These are phyloP conservation scores for Elongisporangium anandrum DNA, from an alignment of 352 stramenopile species.

Conservation along the genomic window DNA sequence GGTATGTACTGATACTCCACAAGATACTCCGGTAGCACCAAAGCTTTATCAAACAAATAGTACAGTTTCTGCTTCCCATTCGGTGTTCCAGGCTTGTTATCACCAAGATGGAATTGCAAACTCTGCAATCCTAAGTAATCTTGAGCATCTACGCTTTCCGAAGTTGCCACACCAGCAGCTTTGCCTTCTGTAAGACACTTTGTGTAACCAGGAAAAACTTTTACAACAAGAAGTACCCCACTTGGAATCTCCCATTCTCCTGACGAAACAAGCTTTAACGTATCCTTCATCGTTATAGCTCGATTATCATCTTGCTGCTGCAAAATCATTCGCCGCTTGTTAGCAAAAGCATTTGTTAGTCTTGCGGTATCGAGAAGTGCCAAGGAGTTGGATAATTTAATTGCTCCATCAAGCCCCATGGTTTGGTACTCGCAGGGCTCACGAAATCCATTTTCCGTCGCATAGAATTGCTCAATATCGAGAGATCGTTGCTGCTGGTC, in stretches of 20 bases:
- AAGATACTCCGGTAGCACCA: slow-evolving; percentile 84
- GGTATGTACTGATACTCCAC: slow-evolving; percentile 76
- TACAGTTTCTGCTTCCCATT: slow-evolving; percentile 63
- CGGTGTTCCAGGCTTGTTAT: neutral
- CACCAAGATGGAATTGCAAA: slow-evolving; percentile 31
- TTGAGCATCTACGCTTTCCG: slow-evolving; percentile 12
- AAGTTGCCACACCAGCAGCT: slow-evolving; percentile 5
- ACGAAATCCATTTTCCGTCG: slow-evolving; percentile 67
- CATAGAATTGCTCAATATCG: slow-evolving; percentile 54
- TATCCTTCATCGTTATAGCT: slow-evolving; percentile 28
- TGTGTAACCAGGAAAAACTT: slow-evolving; percentile 79
- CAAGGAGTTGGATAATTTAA: slow-evolving; percentile 77
- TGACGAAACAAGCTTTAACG: slow-evolving; percentile 21
- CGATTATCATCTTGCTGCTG: slow-evolving; percentile 8
- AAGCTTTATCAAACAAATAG: slow-evolving; percentile 72
- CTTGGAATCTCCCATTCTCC: slow-evolving; percentile 48
- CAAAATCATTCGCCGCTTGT: slow-evolving; percentile 17
- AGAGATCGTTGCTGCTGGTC: slow-evolving; percentile 26
- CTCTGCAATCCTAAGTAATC: slow-evolving; percentile 49
- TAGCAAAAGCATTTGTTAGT: slow-evolving; percentile 17
- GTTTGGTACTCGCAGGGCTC: slow-evolving; percentile 37
- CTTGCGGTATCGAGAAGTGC: slow-evolving; percentile 44
- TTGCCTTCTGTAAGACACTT: slow-evolving; percentile 26
- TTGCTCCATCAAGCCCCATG: slow-evolving; percentile 47
- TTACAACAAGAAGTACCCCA: slow-evolving; percentile 65